Evolutionary conservation across 2,329 filamentous ascomycete species (phyloP).

Genomic region (Colletotrichum tofieldiae): DNA sequence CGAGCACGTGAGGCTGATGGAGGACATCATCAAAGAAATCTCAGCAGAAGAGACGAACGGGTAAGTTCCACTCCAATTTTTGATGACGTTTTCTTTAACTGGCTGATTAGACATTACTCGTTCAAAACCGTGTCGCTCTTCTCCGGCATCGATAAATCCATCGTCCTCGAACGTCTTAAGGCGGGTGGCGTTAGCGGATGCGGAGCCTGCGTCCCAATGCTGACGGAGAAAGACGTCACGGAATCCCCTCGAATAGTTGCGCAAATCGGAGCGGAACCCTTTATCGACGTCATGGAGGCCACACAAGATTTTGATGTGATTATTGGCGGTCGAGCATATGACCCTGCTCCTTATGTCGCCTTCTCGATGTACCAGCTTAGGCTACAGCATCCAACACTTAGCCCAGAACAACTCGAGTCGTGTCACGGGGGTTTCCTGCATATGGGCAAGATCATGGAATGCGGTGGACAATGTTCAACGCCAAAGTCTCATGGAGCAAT

Average conservation of each 20-base stretch:
- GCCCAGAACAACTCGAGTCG: conserved; percentile 37
- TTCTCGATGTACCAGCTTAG: conserved; percentile 47
- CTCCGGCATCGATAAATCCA: conserved; percentile 55
- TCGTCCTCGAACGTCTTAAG: conserved; percentile 50
- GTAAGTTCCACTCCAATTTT: background rate
- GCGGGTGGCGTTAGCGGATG: conserved; percentile 54
- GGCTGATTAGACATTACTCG: background rate
- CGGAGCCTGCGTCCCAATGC: conserved; percentile 57
- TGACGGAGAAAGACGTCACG: conserved; percentile 57
- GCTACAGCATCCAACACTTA: conserved; percentile 6
- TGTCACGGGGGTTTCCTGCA: conserved; percentile 58
- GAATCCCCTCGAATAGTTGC: conserved; percentile 56
- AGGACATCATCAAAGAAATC: conserved; percentile 58
- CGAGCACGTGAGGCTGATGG: conserved; percentile 58
- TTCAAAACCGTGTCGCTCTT: conserved; percentile 57
- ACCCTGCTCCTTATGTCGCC: conserved; percentile 58
- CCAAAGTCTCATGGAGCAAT: conserved; percentile 62
- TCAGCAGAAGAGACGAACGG: conserved; percentile 45
- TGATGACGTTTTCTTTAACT: background rate
- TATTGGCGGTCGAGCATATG: conserved; percentile 62
- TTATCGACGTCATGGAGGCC: conserved; percentile 57
- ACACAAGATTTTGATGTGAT: conserved; percentile 63
- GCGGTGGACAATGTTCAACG: conserved; percentile 62
- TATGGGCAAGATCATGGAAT: conserved; percentile 72
- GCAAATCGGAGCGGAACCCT: conserved; percentile 64